These are phyloP conservation scores for Saitozyma sp. DNA, from an alignment of 768 basidiomycete species.

Conservation along the genomic window DNA sequence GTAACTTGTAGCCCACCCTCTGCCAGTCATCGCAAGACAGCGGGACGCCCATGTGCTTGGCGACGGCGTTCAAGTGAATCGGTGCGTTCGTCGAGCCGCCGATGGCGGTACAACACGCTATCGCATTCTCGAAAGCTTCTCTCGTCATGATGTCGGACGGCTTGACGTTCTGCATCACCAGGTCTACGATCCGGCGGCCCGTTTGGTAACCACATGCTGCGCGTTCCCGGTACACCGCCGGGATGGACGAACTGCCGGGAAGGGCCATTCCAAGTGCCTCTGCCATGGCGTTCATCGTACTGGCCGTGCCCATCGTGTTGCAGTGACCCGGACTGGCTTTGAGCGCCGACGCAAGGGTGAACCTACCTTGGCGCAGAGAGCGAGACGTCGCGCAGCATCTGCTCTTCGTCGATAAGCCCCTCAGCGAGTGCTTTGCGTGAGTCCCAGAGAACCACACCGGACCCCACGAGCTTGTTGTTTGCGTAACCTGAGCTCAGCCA, in stretches of 20 bases:
- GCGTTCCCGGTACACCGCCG: conserved; percentile 50
- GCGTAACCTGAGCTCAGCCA: conserved; percentile 29
- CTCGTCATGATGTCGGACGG: conserved; percentile 47
- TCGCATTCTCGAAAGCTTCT: conserved; percentile 47
- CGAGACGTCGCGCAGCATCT: conserved; percentile 41
- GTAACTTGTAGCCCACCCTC: conserved; percentile 39
- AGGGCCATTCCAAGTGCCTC: conserved; percentile 52
- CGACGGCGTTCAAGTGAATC: conserved; percentile 47
- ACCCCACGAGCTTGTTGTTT: conserved; percentile 37
- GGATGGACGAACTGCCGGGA: conserved; percentile 47
- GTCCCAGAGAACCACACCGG: conserved; percentile 50
- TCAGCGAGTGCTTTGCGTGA: conserved; percentile 32
- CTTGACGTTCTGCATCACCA: conserved; percentile 49
- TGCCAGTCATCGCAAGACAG: conserved; percentile 43
- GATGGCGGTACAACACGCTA: conserved; percentile 40
- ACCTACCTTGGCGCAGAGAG: conserved; percentile 43
- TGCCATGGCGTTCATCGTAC: conserved; percentile 51
- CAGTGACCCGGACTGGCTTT: conserved; percentile 33
- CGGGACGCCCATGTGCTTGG: conserved; percentile 44
- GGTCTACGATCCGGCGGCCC: conserved; percentile 46
- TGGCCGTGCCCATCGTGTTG: conserved; percentile 51
- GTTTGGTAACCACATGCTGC: conserved; percentile 50
- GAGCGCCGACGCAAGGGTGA: neutral
- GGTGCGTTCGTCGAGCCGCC: conserved; percentile 49
- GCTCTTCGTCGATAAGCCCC: conserved; percentile 39